Percentiles rank a stretch among this genome's conserved stretches.
These are phyloP conservation scores for Epichloe sibirici DNA, from an alignment of 2,329 filamentous ascomycete species.

Conservation along the genomic window DNA sequence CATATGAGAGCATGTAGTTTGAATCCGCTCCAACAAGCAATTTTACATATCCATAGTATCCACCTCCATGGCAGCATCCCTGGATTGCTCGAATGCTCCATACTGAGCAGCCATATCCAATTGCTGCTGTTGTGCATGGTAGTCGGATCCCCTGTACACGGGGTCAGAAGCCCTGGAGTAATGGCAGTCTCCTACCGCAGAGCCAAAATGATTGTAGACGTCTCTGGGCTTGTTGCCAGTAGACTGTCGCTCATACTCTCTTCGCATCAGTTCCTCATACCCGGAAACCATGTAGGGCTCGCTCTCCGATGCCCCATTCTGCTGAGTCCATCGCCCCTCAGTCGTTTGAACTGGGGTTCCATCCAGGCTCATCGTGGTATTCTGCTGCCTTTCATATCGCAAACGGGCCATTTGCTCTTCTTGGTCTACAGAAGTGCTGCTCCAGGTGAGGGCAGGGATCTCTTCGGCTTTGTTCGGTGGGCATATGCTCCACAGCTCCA, in stretches of 20 bases:
- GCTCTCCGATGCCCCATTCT: constrained; percentile 29
- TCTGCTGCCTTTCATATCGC: constrained; percentile 41
- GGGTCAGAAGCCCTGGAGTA: constrained; percentile 54
- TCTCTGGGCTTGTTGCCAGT: constrained; percentile 25
- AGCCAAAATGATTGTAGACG: constrained; percentile 32
- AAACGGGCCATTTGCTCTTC: constrained; percentile 47
- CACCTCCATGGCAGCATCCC: constrained; percentile 27
- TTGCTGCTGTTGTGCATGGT: constrained; percentile 36
- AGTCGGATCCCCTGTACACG: constrained; percentile 44
- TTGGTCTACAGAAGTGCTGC: constrained; percentile 40
- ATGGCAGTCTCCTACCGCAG: constrained; percentile 21
- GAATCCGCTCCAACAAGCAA: not conserved
- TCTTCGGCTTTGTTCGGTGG: constrained; percentile 49
- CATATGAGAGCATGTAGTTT: not conserved
- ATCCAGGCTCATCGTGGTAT: constrained; percentile 39
- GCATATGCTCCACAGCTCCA: constrained; percentile 78
- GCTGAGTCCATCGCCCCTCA: constrained; percentile 40
- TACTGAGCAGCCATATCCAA: constrained; percentile 57
- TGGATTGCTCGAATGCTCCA: constrained; percentile 43
- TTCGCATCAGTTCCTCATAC: constrained; percentile 57
- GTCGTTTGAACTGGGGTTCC: constrained; percentile 38
- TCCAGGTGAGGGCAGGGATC: constrained; percentile 41
- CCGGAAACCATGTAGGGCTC: constrained; percentile 81
- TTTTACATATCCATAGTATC: constrained; percentile 36
- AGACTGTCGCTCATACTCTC: constrained; percentile 42